These are phyloP conservation scores for Thraustochytrium sp. DNA, from an alignment of 352 stramenopile genomes.

Conservation along the genomic window DNA sequence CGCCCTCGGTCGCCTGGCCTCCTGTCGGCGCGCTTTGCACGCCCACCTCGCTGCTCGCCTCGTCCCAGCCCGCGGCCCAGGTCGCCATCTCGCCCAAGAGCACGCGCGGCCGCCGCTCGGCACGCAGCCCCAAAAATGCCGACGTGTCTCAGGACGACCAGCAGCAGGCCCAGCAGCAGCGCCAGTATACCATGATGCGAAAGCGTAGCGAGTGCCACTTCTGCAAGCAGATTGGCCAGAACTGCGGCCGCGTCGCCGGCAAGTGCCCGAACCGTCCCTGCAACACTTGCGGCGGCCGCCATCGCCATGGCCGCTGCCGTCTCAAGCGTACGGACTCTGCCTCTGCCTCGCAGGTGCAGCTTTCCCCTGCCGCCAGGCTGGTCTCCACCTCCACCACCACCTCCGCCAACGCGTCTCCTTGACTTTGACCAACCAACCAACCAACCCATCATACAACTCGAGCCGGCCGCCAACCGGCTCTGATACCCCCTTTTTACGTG, in stretches of 20 bases:
- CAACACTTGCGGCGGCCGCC: slow-evolving; percentile 17
- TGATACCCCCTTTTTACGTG: no score
- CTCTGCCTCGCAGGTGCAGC: no score
- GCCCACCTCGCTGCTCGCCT: neutral
- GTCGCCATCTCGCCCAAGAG: neutral
- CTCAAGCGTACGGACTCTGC: neutral
- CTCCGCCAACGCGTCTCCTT: no score
- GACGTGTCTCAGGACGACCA: no score
- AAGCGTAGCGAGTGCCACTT: slow-evolving; percentile 41
- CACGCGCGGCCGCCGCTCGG: no score
- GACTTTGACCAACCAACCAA: no score
- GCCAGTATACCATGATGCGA: slow-evolving; percentile 38
- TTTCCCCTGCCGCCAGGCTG: no score
- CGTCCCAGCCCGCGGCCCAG: neutral
- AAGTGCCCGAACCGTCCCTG: slow-evolving; percentile 43
- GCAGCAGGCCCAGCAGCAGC: neutral
- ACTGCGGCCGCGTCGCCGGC: slow-evolving; percentile 30
- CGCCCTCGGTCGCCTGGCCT: neutral
- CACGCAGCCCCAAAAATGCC: neutral
- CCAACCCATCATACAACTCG: no score
- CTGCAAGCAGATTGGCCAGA: slow-evolving; percentile 37
- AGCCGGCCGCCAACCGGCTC: no score
- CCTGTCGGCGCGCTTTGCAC: neutral
- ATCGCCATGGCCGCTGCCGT: slow-evolving; percentile 38
- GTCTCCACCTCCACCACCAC: no score